phyloP scores from a whole-genome alignment of 176 grass and related monocot species.

The Paspalum notatum region DNA sequence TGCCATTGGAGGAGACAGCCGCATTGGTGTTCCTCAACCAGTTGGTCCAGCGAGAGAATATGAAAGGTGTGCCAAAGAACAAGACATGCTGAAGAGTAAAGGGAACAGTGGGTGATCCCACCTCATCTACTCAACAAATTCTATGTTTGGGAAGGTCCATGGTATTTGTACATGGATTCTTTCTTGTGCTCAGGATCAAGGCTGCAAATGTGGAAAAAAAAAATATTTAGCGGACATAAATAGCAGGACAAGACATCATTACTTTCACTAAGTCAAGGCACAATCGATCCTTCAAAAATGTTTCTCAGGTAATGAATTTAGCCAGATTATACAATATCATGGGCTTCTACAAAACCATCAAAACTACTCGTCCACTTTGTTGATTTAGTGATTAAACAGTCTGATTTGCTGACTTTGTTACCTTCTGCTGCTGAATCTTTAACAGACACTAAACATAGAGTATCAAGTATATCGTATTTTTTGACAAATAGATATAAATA shows the following conservation, averaged over 20 bases:
- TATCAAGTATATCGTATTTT: not conserved
- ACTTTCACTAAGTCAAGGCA: not conserved
- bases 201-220: slow-evolving; percentile 44
- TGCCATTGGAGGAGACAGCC: not conserved
- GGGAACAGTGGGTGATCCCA: not conserved
- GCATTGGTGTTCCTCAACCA: slow-evolving; percentile 29
- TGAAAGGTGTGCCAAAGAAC: too few species aligned
- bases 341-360: not conserved
- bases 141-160: slow-evolving; percentile 68
- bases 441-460: not conserved
- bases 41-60: slow-evolving; percentile 8
- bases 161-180: slow-evolving; percentile 91
- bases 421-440: slow-evolving; percentile 1
- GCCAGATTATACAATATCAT: not conserved
- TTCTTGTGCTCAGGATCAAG: slow-evolving; percentile 97
- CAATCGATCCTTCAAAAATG: slow-evolving; percentile 1
- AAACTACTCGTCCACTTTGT: not conserved
- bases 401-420: not conserved
- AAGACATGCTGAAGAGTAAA: slow-evolving; percentile 24
- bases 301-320: not conserved
- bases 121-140: slow-evolving; percentile 25
- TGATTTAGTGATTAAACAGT: not conserved
- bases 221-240: slow-evolving; percentile 1
- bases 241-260: slow-evolving; percentile 14
- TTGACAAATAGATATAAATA: not conserved